These are phyloP conservation scores for Samsoniella hepiali DNA, from an alignment of 2,329 filamentous ascomycete species.

Conservation along the genomic window DNA sequence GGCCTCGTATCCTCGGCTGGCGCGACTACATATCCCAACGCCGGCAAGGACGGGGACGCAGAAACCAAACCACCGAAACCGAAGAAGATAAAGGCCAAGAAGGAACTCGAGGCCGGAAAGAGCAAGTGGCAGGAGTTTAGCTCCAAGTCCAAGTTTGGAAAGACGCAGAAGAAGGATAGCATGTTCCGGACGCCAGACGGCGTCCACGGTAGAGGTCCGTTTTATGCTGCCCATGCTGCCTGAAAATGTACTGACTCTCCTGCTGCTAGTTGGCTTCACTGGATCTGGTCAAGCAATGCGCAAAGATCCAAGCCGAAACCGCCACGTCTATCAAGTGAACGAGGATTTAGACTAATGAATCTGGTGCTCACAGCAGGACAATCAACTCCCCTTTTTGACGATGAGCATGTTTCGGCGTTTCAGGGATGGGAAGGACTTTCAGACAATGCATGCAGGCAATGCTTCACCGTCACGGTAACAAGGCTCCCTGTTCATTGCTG, in stretches of 20 bases:
- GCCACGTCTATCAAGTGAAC: constrained; percentile 79
- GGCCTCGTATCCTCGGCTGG: constrained; percentile 53
- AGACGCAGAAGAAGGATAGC: constrained; percentile 77
- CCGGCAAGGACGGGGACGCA: constrained; percentile 58
- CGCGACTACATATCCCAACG: constrained; percentile 59
- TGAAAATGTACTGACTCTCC: constrained; percentile 20
- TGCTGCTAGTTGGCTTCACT: constrained; percentile 77
- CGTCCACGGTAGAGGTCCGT: constrained; percentile 77
- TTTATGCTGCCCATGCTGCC: background rate
- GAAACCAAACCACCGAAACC: constrained; percentile 69
- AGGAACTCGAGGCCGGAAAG: constrained; percentile 86
- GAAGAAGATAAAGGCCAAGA: constrained; percentile 88
- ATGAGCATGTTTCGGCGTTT: constrained; percentile 22
- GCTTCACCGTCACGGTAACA: constrained; percentile 29
- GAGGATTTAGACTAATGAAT: constrained; percentile 65
- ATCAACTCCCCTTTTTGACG: background rate
- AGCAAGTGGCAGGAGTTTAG: constrained; percentile 94
- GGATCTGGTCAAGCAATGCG: constrained; percentile 95
- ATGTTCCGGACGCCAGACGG: constrained; percentile 95
- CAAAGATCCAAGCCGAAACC: constrained; percentile 78
- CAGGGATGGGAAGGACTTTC: constrained; percentile 17
- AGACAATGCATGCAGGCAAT: constrained; percentile 2
- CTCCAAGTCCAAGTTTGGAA: constrained; percentile 68
- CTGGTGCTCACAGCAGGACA: constrained; percentile 28
- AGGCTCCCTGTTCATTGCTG: constrained; percentile 32